These are phyloP conservation scores for Nymphaea colorata DNA, from an alignment of 164 flowering plant genomes.

Conservation along the genomic window DNA sequence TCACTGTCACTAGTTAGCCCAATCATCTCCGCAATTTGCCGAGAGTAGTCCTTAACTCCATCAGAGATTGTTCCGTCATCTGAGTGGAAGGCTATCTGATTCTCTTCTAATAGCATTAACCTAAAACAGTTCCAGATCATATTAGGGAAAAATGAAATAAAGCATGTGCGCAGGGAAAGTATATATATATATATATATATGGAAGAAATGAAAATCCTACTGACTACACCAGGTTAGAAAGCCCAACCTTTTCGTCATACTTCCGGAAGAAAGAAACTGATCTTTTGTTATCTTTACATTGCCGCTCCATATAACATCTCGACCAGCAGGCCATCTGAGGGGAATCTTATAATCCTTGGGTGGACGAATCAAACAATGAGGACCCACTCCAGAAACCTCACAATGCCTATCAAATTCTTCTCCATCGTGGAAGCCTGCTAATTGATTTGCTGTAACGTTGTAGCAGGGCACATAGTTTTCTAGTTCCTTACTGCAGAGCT, in stretches of 20 bases:
- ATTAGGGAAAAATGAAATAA: not conserved
- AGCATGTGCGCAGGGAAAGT: not conserved
- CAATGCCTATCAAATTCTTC: constrained; percentile 92
- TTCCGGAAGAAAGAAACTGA: constrained; percentile 91
- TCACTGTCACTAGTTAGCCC: constrained; percentile 77
- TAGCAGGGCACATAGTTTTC: constrained; percentile 87
- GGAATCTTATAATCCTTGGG: constrained; percentile 93
- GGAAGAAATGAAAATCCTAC: not conserved
- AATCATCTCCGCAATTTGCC: constrained; percentile 89
- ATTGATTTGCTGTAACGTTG: constrained; percentile 54
- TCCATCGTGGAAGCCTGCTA: constrained; percentile 67
- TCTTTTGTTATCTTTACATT: constrained; percentile 90
- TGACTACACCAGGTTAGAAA: not conserved
- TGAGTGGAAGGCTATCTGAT: constrained; percentile 90
- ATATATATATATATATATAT: too few species aligned
- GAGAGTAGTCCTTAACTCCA: constrained; percentile 90
- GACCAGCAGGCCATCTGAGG: constrained; percentile 83
- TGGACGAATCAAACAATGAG: constrained; percentile 65
- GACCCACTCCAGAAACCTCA: constrained; percentile 32
- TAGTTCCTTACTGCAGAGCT: constrained; percentile 74
- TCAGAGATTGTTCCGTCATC: constrained; percentile 70
- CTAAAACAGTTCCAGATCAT: constrained; percentile 18
- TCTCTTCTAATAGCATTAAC: constrained; percentile 92
- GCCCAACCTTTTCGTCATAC: constrained; percentile 82
- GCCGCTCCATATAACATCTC: constrained; percentile 90